Evolutionary conservation across 2,329 filamentous ascomycete species (phyloP).

Genomic region (Gaeumannomyces sp.): DNA sequence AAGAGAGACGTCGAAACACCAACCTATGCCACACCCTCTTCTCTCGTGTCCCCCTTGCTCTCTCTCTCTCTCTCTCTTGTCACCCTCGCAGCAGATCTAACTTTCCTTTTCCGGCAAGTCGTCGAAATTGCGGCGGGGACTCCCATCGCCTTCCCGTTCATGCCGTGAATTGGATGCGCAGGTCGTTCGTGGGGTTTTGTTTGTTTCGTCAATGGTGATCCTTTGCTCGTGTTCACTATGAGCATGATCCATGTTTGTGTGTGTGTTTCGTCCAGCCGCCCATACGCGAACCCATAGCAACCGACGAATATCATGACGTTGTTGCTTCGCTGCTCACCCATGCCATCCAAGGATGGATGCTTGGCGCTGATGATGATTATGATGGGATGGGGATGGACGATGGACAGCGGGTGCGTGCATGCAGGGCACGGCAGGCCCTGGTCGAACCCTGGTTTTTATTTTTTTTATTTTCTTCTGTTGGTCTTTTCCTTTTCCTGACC

Average conservation of each 20-base stretch:
- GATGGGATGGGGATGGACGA: neutral
- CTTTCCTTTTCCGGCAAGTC: neutral
- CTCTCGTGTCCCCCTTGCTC: too few species aligned
- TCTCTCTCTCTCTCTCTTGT: too few species aligned
- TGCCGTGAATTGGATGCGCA: neutral
- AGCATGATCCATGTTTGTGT: neutral
- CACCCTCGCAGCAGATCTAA: neutral
- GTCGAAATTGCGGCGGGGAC: neutral
- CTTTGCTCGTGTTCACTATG: neutral
- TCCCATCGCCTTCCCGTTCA: neutral
- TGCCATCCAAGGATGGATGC: neutral
- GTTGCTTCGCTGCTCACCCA: neutral
- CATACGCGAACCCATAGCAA: too few species aligned
- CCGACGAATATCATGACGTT: neutral
- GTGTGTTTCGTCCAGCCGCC: neutral
- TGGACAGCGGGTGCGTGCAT: neutral
- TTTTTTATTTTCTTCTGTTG: too few species aligned
- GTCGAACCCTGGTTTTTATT: neutral
- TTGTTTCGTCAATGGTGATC: neutral
- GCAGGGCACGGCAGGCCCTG: neutral
- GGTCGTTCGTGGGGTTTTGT: too few species aligned
- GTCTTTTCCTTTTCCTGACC: neutral
- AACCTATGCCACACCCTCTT: neutral
- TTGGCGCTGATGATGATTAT: neutral
- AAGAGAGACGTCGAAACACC: neutral